phyloP scores from a whole-genome alignment of 2,329 filamentous ascomycete species.

The Verticillium dahliae region DNA sequence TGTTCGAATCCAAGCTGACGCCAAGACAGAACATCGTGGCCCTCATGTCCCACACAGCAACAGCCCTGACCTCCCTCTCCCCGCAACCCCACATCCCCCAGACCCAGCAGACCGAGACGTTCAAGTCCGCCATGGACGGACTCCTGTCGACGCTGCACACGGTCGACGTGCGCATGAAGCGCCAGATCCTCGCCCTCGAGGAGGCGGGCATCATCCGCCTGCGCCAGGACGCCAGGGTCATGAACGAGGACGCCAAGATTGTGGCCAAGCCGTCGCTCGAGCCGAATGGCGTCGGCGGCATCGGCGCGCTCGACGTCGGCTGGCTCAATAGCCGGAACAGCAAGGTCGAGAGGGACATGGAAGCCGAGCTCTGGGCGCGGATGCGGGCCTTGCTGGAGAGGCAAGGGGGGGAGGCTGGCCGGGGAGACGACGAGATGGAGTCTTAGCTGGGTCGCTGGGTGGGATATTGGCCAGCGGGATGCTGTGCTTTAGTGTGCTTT shows the following conservation, averaged over 20 bases:
- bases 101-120: constrained; percentile 46
- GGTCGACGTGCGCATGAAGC: constrained; percentile 67
- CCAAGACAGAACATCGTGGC: constrained; percentile 22
- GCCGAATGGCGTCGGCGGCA: constrained; percentile 48
- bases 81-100: constrained; percentile 31
- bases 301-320: constrained; percentile 69
- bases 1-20: neutral
- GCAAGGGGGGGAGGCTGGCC: constrained; percentile 4
- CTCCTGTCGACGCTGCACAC: constrained; percentile 70
- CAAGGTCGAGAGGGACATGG: constrained; percentile 76
- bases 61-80: constrained; percentile 34
- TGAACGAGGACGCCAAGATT: constrained; percentile 12
- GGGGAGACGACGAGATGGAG: constrained; percentile 8
- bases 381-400: constrained; percentile 29
- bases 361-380: constrained; percentile 66
- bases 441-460: neutral
- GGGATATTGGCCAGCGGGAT: too few relatives aligned
- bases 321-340: constrained; percentile 84
- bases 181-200: constrained; percentile 73
- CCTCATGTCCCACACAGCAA: constrained; percentile 37
- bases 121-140: constrained; percentile 53
- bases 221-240: constrained; percentile 18
- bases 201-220: constrained; percentile 69
- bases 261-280: constrained; percentile 34
- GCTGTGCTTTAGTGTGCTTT: too few relatives aligned